phyloP scores from a whole-genome alignment of 2,329 filamentous ascomycete genomes.

The Dryadomyces quercivorus region DNA sequence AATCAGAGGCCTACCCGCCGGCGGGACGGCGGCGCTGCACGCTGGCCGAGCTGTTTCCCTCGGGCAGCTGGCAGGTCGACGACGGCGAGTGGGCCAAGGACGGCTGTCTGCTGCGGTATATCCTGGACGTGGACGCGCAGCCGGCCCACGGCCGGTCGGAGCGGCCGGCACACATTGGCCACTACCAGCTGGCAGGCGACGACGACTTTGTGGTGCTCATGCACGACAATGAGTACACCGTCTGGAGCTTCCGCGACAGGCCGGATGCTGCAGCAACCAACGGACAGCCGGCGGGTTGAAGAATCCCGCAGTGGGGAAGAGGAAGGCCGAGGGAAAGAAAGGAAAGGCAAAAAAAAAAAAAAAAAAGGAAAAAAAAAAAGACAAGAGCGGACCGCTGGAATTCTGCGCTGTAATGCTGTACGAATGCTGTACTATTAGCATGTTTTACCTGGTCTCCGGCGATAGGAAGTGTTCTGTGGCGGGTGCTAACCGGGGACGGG shows the following conservation, averaged over 20 bases:
- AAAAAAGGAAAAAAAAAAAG: neutral
- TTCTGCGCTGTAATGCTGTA: too few species aligned
- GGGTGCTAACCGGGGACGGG: too few species aligned
- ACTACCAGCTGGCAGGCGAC: conserved; percentile 9
- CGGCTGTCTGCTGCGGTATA: conserved; percentile 9
- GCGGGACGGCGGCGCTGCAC: neutral
- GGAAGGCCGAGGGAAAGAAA: neutral
- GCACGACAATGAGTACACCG: conserved; percentile 7
- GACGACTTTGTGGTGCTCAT: conserved; percentile 11
- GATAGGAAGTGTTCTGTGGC: too few species aligned
- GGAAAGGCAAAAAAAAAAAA: too few species aligned
- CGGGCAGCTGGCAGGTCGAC: conserved; percentile 8
- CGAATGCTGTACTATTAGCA: too few species aligned
- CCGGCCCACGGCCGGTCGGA: neutral
- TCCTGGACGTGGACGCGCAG: conserved; percentile 9
- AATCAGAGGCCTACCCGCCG: neutral
- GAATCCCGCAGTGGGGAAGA: too few species aligned
- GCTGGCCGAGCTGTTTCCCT: conserved; percentile 4
- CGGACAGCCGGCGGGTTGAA: neutral
- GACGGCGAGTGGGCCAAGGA: conserved; percentile 7
- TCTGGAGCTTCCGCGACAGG: conserved; percentile 10
- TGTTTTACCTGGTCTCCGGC: too few species aligned
- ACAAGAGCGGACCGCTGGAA: neutral
- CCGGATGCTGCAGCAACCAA: neutral
- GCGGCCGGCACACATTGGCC: conserved; percentile 5